Conservation (phyloP, 2,329 filamentous ascomycete species). For the Rasamsonia emersonii region DNA sequence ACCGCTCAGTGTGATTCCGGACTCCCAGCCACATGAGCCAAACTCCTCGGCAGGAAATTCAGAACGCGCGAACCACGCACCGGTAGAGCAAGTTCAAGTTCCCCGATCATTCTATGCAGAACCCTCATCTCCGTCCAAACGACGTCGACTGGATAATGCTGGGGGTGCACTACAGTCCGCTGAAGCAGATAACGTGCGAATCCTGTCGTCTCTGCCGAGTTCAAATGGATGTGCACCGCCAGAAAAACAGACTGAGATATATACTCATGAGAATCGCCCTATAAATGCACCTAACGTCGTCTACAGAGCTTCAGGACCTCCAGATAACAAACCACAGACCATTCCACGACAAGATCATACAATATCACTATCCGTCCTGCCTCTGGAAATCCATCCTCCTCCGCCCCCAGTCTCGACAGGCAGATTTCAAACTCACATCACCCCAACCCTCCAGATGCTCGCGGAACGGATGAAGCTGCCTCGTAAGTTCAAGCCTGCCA, state of each 20-base stretch:
- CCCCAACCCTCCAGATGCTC: constrained; percentile 46
- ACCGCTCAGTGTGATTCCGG: constrained; percentile 31
- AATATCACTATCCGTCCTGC: constrained; percentile 15
- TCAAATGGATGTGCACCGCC: too few relatives aligned
- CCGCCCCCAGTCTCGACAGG: constrained; percentile 43
- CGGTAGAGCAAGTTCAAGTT: constrained; percentile 8
- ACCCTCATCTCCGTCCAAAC: constrained; percentile 7
- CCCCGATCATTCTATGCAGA: constrained; percentile 8
- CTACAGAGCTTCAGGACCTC: not conserved
- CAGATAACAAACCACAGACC: constrained; percentile 1
- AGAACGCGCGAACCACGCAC: constrained; percentile 1
- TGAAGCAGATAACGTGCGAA: too few relatives aligned
- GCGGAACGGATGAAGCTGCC: constrained; percentile 44
- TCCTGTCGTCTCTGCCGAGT: too few relatives aligned
- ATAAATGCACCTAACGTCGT: too few relatives aligned
- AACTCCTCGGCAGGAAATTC: constrained; percentile 6
- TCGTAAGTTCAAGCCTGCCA: constrained; percentile 46
- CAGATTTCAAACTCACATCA: constrained; percentile 48
- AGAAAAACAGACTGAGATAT: too few relatives aligned
- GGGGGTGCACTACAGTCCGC: not conserved
- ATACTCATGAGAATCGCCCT: too few relatives aligned
- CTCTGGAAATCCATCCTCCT: constrained; percentile 42
- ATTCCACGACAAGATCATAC: constrained; percentile 4
- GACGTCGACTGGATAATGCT: constrained; percentile 9
- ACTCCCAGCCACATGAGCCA: constrained; percentile 24